Evolutionary conservation across 2,329 filamentous ascomycete genomes (phyloP).

Genomic region (Oidium heveae): DNA sequence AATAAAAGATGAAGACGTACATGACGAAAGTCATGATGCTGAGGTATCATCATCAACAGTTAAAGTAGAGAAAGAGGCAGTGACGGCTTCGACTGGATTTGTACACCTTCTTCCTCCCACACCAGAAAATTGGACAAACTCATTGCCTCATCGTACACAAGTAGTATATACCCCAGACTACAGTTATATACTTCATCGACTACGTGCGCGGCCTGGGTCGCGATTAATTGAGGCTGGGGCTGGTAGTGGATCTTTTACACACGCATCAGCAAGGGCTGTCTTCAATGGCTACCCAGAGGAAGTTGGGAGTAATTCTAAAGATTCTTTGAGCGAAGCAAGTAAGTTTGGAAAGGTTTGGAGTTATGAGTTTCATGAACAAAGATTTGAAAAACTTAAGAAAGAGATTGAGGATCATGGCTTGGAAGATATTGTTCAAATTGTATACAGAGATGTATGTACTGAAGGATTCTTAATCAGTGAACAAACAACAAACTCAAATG

Average conservation of each 20-base stretch:
- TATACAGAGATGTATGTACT: conserved; percentile 56
- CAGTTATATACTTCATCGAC: conserved; percentile 56
- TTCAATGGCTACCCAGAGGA: conserved; percentile 40
- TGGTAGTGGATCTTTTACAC: conserved; percentile 64
- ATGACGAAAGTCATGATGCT: conserved; percentile 8
- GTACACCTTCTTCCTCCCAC: conserved; percentile 57
- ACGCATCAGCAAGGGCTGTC: conserved; percentile 50
- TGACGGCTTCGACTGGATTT: conserved; percentile 40
- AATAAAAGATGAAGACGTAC: conserved; percentile 2
- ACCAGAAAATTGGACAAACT: conserved; percentile 60
- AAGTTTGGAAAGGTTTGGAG: conserved; percentile 49
- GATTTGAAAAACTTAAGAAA: conserved; percentile 40
- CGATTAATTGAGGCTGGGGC: conserved; percentile 58
- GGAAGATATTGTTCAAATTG: conserved; percentile 39
- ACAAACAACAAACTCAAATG: conserved; percentile 1
- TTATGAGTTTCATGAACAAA: conserved; percentile 56
- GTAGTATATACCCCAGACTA: conserved; percentile 75
- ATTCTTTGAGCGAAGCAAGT: conserved; percentile 10
- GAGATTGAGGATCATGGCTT: conserved; percentile 47
- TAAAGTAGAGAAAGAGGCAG: conserved; percentile 22
- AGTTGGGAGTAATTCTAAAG: conserved; percentile 5
- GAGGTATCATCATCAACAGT: conserved; percentile 6
- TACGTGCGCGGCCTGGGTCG: conserved; percentile 47
- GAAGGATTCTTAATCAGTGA: conserved; percentile 40
- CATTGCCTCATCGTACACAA: conserved; percentile 58